phyloP scores from a whole-genome alignment of 305 asterid genomes.

The Fraxinus sp. region DNA sequence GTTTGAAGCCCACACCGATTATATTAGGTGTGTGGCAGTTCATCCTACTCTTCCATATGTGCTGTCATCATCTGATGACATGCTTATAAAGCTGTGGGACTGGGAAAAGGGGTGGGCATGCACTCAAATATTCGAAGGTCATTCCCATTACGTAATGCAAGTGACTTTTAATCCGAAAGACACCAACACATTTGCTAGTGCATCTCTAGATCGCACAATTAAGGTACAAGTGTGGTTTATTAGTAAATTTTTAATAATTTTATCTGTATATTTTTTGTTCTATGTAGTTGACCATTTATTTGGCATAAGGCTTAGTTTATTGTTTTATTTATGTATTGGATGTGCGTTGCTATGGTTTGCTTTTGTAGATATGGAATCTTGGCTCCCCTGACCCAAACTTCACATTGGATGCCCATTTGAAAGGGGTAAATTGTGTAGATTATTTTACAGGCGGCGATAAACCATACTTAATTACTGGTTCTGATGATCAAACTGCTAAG shows the following conservation, averaged over 20 bases:
- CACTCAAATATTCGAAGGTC: conserved; percentile 98
- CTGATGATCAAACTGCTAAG: conserved; percentile 99
- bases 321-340: neutral
- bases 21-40: conserved; percentile 95
- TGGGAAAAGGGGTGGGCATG: conserved; percentile 99
- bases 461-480: conserved; percentile 89
- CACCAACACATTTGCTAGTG: conserved; percentile 98
- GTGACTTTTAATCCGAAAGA: conserved; percentile 98
- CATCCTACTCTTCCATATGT: conserved; percentile 96
- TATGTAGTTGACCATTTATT: neutral
- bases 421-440: conserved; percentile 98
- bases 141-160: conserved; percentile 99
- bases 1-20: conserved; percentile 96
- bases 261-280: conserved; percentile 7
- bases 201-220: conserved; percentile 94
- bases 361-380: conserved; percentile 90
- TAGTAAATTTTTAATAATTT: conserved; percentile 7
- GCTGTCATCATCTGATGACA: conserved; percentile 97
- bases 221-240: conserved; percentile 53
- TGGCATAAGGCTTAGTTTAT: neutral
- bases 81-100: conserved; percentile 99
- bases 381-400: conserved; percentile 99
- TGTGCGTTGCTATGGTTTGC: conserved; percentile 16
- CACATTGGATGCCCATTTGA: conserved; percentile 91
- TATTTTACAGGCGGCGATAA: conserved; percentile 98